Percentiles rank a stretch among this genome's conserved stretches.
Evolutionary conservation across 768 basidiomycete genomes (phyloP).

Genomic region (Piloderma croceum): DNA sequence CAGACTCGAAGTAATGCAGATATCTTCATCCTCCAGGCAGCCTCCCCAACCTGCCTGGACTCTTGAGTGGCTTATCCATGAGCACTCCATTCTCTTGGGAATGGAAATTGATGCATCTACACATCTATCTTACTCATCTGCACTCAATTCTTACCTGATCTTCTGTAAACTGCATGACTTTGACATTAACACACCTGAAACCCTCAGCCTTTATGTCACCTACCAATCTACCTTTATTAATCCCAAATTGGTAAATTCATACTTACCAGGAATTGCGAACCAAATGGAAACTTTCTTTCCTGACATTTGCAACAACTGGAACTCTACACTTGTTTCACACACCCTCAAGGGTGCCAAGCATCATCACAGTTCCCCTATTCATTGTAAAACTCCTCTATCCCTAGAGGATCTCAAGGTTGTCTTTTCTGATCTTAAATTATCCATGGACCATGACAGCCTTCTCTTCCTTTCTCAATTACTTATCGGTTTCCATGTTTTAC

Average conservation of each 20-base stretch:
- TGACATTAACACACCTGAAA: constrained; percentile 30
- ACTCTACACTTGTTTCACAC: constrained; percentile 18
- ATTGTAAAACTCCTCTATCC: constrained; percentile 25
- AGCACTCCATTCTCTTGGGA: constrained; percentile 29
- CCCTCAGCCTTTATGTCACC: constrained; percentile 29
- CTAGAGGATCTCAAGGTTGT: constrained; percentile 9
- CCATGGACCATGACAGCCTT: constrained; percentile 14
- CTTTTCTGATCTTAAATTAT: not conserved
- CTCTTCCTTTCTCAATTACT: constrained; percentile 15
- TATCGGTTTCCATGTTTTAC: constrained; percentile 14
- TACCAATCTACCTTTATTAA: constrained; percentile 33
- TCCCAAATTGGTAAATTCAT: constrained; percentile 28
- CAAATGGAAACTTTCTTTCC: constrained; percentile 29
- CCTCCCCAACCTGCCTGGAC: constrained; percentile 32
- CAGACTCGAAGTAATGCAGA: constrained; percentile 12
- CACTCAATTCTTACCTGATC: constrained; percentile 32
- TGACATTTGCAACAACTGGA: constrained; percentile 14
- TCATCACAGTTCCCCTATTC: constrained; percentile 9
- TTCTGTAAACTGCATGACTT: constrained; percentile 29
- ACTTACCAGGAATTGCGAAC: constrained; percentile 34
- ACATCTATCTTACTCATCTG: constrained; percentile 22
- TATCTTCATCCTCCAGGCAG: constrained; percentile 22
- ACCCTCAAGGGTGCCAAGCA: constrained; percentile 29
- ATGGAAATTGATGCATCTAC: constrained; percentile 23
- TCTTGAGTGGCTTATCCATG: constrained; percentile 24